Conservation (phyloP, 2,329 filamentous ascomycete species). For the Phaeophleospora eucalypticola region DNA sequence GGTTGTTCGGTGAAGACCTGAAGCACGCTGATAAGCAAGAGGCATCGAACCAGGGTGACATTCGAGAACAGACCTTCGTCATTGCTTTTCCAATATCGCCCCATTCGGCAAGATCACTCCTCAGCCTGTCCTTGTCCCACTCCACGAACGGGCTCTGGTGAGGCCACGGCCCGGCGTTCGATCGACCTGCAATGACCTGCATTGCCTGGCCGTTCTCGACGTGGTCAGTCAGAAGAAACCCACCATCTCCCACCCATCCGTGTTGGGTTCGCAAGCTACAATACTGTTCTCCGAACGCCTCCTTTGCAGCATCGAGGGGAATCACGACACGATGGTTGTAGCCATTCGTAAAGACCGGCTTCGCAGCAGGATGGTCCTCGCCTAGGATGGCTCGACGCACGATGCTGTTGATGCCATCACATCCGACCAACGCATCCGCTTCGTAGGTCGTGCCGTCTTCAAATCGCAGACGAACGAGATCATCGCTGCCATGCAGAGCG, state of each 20-base stretch:
- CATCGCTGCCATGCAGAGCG: neutral
- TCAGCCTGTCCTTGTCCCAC: constrained; percentile 6
- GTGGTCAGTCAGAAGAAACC: constrained; percentile 9
- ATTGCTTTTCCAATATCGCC: constrained; percentile 7
- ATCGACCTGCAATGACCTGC: constrained; percentile 10
- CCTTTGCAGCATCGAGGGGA: constrained; percentile 3
- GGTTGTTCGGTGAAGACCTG: constrained; percentile 6
- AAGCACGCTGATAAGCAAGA: neutral
- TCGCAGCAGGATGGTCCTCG: constrained; percentile 7
- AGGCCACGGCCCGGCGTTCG: constrained; percentile 1
- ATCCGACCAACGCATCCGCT: constrained; percentile 2
- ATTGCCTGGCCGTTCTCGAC: constrained; percentile 7
- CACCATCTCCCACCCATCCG: constrained; percentile 9
- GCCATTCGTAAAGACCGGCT: constrained; percentile 6
- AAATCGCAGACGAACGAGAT: neutral
- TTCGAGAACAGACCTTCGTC: constrained; percentile 1
- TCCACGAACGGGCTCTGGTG: constrained; percentile 3
- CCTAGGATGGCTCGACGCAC: constrained; percentile 1
- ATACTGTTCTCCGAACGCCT: constrained; percentile 9
- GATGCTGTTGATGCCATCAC: constrained; percentile 8
- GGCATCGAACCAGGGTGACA: neutral
- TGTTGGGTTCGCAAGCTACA: constrained; percentile 2
- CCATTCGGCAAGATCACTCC: constrained; percentile 4
- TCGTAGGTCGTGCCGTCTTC: neutral
- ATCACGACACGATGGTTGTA: constrained; percentile 9